phyloP scores from a whole-genome alignment of 192 early-diverging fungal genomes.

The Geosiphon pyriformis region DNA sequence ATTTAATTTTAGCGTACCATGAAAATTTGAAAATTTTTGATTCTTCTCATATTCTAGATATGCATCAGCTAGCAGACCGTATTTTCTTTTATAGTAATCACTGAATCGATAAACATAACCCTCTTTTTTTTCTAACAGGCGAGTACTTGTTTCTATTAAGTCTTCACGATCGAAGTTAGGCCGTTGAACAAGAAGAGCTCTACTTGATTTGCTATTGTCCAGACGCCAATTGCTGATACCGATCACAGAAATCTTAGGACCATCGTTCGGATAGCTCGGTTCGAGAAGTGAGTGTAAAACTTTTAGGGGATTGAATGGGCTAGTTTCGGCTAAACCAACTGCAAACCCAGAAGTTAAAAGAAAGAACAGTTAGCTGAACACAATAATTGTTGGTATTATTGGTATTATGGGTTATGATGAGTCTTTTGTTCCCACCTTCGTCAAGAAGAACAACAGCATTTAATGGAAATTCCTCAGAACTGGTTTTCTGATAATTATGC shows the following conservation, averaged over 20 bases:
- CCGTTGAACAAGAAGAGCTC: slow-evolving; percentile 21
- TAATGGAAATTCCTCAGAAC: slow-evolving; percentile 19
- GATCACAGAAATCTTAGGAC: slow-evolving; percentile 12
- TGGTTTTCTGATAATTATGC: slow-evolving; percentile 12
- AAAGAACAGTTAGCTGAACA: too few species aligned
- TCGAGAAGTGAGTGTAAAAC: slow-evolving; percentile 23
- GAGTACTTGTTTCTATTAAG: background rate
- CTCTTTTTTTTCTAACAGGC: background rate
- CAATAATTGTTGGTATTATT: background rate
- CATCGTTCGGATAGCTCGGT: slow-evolving; percentile 22
- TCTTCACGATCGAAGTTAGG: slow-evolving; percentile 8
- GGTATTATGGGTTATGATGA: slow-evolving; percentile 20
- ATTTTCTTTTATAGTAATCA: background rate
- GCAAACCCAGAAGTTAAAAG: too few species aligned
- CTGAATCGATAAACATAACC: background rate
- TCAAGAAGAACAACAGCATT: slow-evolving; percentile 27
- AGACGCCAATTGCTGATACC: slow-evolving; percentile 26
- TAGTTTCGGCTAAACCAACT: slow-evolving; percentile 25
- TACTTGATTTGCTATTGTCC: slow-evolving; percentile 24
- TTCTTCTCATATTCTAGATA: slow-evolving; percentile 10
- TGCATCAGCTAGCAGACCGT: background rate
- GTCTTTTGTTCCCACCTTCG: slow-evolving; percentile 23
- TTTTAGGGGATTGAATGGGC: slow-evolving; percentile 19
- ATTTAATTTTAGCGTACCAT: slow-evolving; percentile 5
- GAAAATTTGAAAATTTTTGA: slow-evolving; percentile 20